Conservation (phyloP, 371 early-diverging fungal species). For the Syncephalis plumigaleata region DNA sequence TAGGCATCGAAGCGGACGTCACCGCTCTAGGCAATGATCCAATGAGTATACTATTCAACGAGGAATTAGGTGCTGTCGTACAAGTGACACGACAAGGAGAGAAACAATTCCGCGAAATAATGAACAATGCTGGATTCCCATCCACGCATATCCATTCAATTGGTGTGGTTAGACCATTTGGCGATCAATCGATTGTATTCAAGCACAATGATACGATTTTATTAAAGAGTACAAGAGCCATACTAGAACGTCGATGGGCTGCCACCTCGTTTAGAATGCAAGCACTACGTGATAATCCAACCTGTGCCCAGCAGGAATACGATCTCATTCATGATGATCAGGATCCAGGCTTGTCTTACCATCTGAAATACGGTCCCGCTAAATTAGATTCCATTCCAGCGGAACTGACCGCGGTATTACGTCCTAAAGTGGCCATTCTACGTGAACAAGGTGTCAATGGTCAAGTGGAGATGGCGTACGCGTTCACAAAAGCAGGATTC, state of each 20-base stretch:
- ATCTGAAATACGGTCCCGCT: conserved; percentile 59
- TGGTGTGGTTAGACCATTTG: conserved; percentile 30
- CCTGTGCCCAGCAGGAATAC: conserved; percentile 70
- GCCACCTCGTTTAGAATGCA: conserved; percentile 86
- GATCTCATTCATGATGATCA: conserved; percentile 36
- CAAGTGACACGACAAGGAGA: conserved; percentile 53
- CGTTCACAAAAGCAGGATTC: conserved; percentile 86
- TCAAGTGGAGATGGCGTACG: conserved; percentile 83
- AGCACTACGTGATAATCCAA: conserved; percentile 74
- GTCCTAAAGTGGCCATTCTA: conserved; percentile 80
- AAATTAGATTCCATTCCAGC: conserved; percentile 18
- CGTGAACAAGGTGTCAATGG: conserved; percentile 96
- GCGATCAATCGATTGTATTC: conserved; percentile 22
- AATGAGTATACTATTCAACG: conserved; percentile 66
- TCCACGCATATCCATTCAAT: conserved; percentile 31
- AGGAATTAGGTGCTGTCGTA: conserved; percentile 90
- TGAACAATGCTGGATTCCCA: conserved; percentile 33
- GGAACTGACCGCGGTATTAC: conserved; percentile 7
- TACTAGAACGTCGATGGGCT: conserved; percentile 66
- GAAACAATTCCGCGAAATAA: conserved; percentile 26
- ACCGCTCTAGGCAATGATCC: conserved; percentile 28
- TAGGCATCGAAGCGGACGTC: conserved; percentile 53
- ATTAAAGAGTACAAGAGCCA: conserved; percentile 31
- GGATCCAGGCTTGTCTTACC: conserved; percentile 61
- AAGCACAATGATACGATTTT: conserved; percentile 17